Evolutionary conservation across 768 basidiomycete species (phyloP), one percentile per base, ranked within the genome.

Genomic region (Phylloporus sp.): DNA sequence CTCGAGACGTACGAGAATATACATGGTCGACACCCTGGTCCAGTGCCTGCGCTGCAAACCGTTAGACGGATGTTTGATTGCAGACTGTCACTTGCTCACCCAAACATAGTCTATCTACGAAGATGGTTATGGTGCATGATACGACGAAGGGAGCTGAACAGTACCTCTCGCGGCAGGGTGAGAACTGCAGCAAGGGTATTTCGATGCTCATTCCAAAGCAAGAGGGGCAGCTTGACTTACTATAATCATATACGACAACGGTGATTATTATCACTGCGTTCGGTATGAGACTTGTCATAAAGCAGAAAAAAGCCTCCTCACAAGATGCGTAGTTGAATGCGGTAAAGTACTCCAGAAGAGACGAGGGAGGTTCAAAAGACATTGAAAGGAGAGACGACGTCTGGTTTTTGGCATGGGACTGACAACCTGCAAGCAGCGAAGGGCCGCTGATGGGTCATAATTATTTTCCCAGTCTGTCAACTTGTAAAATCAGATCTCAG

Each of bases 71-170:
- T n/a, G 12, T 15, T 23, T 15, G 15, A 5, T 28, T 23, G 41
- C 20, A n/a, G 18, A 20, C 15, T 8, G 31, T 12, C 10, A 2
- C 32, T 43, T 27, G 20, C 48, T 16, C 28, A 48, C 47, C 47
- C 47, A 48, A n/a, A 48, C 27, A 12, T 48, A 48, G 12, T 48
- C 47, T 48, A 48, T 39, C 47, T 48, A 8, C 40, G 27, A 4
- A 5, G 20, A 3, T 6, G 18, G 24, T 29, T 4, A 23, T 2
- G 13, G 6, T 20, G 6, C 3, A 22, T 20, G 28, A 29, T 13
- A 39, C 10, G 11, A 29, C 20, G 6, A 29, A 15, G 23, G 2
- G 23, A 18, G 23, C 29, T 13, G 32, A 13, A 26, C n/a, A n/a
- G n/a, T 48, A 48, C 47, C 47, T 48, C 47, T 29, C 28, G 39